phyloP scores from a whole-genome alignment of 2,329 filamentous ascomycete genomes.

The Stromatinia cepivora region DNA sequence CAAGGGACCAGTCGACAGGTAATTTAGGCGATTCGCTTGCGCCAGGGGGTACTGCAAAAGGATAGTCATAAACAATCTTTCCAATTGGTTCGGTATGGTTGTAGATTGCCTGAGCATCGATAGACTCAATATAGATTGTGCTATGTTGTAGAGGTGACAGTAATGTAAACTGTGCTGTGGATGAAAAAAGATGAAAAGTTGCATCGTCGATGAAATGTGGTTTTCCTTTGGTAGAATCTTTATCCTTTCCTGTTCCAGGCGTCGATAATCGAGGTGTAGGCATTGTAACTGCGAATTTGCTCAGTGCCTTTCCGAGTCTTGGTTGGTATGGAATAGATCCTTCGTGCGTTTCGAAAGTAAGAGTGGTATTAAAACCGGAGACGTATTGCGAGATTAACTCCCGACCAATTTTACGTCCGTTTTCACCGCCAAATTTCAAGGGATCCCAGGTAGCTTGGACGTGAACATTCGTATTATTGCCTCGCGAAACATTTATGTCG shows the following conservation, averaged over 20 bases:
- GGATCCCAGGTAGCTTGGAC: slow-evolving; percentile 77
- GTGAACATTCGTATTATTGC: slow-evolving; percentile 69
- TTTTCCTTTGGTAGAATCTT: slow-evolving; percentile 46
- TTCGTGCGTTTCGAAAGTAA: slow-evolving; percentile 71
- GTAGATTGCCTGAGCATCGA: slow-evolving; percentile 85
- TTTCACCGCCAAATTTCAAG: slow-evolving; percentile 57
- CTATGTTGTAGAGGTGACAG: slow-evolving; percentile 74
- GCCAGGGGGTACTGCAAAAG: slow-evolving; percentile 77
- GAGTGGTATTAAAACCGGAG: slow-evolving; percentile 80
- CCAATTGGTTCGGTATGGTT: slow-evolving; percentile 78
- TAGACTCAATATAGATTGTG: slow-evolving; percentile 72
- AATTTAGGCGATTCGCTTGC: slow-evolving; percentile 70
- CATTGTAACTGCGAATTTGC: slow-evolving; percentile 68
- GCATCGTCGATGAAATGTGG: slow-evolving; percentile 80
- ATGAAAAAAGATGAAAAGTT: slow-evolving; percentile 83
- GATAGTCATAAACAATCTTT: slow-evolving; percentile 69
- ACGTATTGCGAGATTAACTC: slow-evolving; percentile 82
- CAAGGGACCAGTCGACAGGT: slow-evolving; percentile 78
- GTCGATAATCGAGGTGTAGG: slow-evolving; percentile 66
- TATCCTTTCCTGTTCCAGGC: slow-evolving; percentile 45
- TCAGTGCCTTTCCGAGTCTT: slow-evolving; percentile 69
- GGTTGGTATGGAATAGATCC: slow-evolving; percentile 74
- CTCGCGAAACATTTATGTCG: slow-evolving; percentile 63
- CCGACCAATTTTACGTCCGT: slow-evolving; percentile 62
- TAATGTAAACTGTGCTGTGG: slow-evolving; percentile 81